Evolutionary conservation across 1,139 yeast genomes (phyloP), one percentile per base, ranked within the genome.

Genomic region (Hansenula anomala): DNA sequence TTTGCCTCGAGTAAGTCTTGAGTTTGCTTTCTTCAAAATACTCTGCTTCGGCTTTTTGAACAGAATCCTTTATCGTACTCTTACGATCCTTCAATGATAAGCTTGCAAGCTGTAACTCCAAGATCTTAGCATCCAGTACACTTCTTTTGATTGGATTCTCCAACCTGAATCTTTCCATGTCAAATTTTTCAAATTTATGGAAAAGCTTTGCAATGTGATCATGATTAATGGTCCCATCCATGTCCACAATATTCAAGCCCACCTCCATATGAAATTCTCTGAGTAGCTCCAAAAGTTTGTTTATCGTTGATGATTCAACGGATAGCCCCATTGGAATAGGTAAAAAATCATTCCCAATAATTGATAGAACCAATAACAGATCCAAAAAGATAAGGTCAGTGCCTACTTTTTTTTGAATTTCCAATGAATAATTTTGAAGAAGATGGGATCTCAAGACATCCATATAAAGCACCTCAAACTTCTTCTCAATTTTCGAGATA

Each of bases 311-410:
- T 5, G 13, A 11, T 3, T 30, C 33, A 8, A 40, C 31, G 1
- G 28, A 28, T 5, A 39, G 12, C 1, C 38, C 38, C 4, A 31
- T 23, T 9, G 54, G 55, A 3, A 28, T 24, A 2, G 49, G 48
- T 10, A 45, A 17, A 33, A 45, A 49, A 26, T 53, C 57, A 28
- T 53, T 53, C 2, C 56, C 57, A 14, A 49, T 13, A 3, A 49
- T 37, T 4, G 41, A 37, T 4, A 48, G 30, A 8, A 48, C 9
- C 6, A 52, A 20, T 0, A 36, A 45, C 4, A 45, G 25, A 33
- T 52, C 52, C 13, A 22, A 17, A 17, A 42, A 13, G 7, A 19
- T 20, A 3, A 33, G 6, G 16, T 31, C 1, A 19, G 34, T 24
- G 8, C 22, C 13, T 13, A 28, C 1, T 15, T 5, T 30, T 14